phyloP scores from a whole-genome alignment of 108 stramenopile species.

The Ochromonas danica region DNA sequence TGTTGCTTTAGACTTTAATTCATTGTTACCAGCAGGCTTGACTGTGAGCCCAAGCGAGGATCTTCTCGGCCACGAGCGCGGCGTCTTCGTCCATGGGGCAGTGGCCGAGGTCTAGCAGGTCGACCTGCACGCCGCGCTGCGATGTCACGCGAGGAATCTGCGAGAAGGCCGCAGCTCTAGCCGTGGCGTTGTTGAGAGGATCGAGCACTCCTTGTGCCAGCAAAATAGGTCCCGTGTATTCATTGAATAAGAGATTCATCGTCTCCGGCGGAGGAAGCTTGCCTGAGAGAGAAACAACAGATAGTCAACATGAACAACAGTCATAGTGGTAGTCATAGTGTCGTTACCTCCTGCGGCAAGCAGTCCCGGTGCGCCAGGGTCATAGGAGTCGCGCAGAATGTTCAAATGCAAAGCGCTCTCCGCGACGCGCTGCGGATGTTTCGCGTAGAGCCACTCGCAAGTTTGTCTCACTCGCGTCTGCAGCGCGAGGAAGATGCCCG shows the following conservation, averaged over 20 bases:
- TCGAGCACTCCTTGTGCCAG: slow-evolving; percentile 55
- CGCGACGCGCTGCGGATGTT: slow-evolving; percentile 48
- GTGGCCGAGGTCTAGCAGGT: background rate
- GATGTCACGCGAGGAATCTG: too few species aligned
- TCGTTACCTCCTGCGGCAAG: slow-evolving; percentile 52
- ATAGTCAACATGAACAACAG: background rate
- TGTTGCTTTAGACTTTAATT: too few species aligned
- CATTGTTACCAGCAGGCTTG: too few species aligned
- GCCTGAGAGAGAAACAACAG: slow-evolving; percentile 2
- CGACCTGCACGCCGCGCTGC: background rate
- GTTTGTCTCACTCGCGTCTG: slow-evolving; percentile 47
- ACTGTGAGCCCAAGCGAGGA: background rate
- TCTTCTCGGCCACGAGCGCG: background rate
- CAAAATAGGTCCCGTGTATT: slow-evolving; percentile 43
- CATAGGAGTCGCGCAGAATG: slow-evolving; percentile 50
- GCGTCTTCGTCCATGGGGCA: background rate
- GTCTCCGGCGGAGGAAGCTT: background rate
- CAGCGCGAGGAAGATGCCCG: slow-evolving; percentile 43
- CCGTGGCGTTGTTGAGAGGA: slow-evolving; percentile 53
- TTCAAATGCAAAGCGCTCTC: slow-evolving; percentile 42
- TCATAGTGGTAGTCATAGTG: background rate
- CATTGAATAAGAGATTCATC: background rate
- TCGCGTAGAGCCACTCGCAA: slow-evolving; percentile 46
- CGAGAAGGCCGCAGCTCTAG: slow-evolving; percentile 38
- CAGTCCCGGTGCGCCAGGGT: slow-evolving; percentile 49